A percentile compares a stretch with the other conserved stretches of the same genome.
phyloP scores from a whole-genome alignment of 2,329 filamentous ascomycete genomes.

The Colletotrichum truncatum region DNA sequence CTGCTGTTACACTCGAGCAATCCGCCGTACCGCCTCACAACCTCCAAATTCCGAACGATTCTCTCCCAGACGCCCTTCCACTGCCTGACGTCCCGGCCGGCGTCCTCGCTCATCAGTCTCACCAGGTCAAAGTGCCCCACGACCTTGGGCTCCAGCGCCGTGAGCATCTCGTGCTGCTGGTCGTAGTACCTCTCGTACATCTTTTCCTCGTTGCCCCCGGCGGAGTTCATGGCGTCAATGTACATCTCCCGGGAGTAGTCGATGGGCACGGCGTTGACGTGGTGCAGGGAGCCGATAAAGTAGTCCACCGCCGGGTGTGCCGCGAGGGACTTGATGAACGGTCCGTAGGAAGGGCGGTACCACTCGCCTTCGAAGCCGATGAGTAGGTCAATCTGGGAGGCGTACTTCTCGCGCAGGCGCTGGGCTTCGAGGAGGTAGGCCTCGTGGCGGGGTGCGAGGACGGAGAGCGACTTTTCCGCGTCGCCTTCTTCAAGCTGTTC shows the following conservation, averaged over 20 bases:
- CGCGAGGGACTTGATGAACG: conserved; percentile 67
- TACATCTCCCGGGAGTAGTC: conserved; percentile 83
- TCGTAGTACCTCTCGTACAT: conserved; percentile 90
- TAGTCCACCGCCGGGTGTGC: conserved; percentile 77
- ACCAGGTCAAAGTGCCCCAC: conserved; percentile 97
- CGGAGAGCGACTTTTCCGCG: conserved; percentile 56
- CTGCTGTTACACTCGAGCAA: conserved; percentile 91
- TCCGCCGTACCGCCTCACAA: conserved; percentile 77
- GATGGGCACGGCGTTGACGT: conserved; percentile 86
- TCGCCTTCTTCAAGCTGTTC: conserved; percentile 60
- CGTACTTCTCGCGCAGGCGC: conserved; percentile 77
- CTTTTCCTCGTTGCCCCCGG: conserved; percentile 69
- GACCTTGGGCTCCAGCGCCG: conserved; percentile 74
- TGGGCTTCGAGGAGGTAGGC: conserved; percentile 81
- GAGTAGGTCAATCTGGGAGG: conserved; percentile 76
- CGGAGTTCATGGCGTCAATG: conserved; percentile 63
- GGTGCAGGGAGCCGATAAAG: conserved; percentile 93
- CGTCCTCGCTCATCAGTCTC: conserved; percentile 78
- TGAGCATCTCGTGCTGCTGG: conserved; percentile 83
- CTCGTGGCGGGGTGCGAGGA: conserved; percentile 66
- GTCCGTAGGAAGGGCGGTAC: conserved; percentile 74
- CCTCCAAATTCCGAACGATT: conserved; percentile 77
- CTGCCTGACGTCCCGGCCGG: conserved; percentile 65
- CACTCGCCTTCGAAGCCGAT: conserved; percentile 95
- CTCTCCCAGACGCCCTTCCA: conserved; percentile 77